These are phyloP conservation scores for Boletales sp. DNA, from an alignment of 768 basidiomycete genomes.

Conservation along the genomic window DNA sequence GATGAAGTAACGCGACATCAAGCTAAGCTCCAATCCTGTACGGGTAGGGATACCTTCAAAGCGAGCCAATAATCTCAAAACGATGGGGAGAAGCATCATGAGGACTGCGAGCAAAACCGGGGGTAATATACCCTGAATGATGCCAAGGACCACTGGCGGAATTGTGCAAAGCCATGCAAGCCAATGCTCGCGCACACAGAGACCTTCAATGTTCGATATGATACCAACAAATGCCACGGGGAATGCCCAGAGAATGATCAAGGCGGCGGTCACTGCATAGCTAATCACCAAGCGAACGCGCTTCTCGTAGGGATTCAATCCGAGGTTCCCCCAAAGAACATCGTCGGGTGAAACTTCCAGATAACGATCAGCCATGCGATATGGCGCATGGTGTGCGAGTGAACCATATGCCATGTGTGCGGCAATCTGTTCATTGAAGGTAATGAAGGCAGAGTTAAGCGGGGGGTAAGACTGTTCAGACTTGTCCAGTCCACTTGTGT, in stretches of 20 bases:
- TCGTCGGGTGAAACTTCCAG: slow-evolving; percentile 84
- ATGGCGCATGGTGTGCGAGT: slow-evolving; percentile 77
- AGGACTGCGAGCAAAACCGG: slow-evolving; percentile 84
- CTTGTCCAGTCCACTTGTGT: slow-evolving; percentile 7
- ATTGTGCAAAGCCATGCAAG: slow-evolving; percentile 81
- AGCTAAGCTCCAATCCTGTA: slow-evolving; percentile 78
- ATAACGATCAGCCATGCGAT: slow-evolving; percentile 72
- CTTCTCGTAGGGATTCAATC: slow-evolving; percentile 85
- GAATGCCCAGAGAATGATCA: slow-evolving; percentile 87
- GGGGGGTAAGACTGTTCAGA: slow-evolving; percentile 46
- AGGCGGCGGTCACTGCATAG: slow-evolving; percentile 69
- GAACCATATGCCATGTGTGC: slow-evolving; percentile 83
- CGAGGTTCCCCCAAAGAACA: slow-evolving; percentile 89
- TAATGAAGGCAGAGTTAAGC: slow-evolving; percentile 76
- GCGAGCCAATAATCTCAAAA: slow-evolving; percentile 73
- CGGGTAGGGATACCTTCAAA: slow-evolving; percentile 90
- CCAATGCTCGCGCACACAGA: slow-evolving; percentile 65
- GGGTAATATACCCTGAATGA: slow-evolving; percentile 87
- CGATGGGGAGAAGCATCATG: slow-evolving; percentile 84
- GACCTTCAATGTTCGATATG: slow-evolving; percentile 72
- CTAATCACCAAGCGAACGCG: slow-evolving; percentile 63
- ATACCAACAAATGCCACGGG: slow-evolving; percentile 86
- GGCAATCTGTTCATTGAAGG: slow-evolving; percentile 89
- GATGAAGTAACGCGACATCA: slow-evolving; percentile 91
- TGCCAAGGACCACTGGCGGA: slow-evolving; percentile 64